Conservation (phyloP, 2,329 filamentous ascomycete species). For the Neurospora sp. region DNA sequence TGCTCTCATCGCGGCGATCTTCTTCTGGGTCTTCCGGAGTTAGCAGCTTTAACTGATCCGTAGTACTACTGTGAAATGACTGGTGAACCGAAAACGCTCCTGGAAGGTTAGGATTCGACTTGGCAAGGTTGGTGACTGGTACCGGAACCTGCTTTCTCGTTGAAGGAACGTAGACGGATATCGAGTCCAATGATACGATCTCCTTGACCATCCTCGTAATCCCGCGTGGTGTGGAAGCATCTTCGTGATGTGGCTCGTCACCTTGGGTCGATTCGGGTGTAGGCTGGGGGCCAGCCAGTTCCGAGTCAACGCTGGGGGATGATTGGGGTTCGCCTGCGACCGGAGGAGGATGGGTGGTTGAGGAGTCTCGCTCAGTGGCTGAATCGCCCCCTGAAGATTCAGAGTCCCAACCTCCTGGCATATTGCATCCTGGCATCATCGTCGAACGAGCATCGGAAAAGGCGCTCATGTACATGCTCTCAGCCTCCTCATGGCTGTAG, state of each 20-base stretch:
- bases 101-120: slow-evolving; percentile 41
- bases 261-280: background rate
- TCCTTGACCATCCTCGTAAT: slow-evolving; percentile 47
- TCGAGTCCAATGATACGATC: slow-evolving; percentile 37
- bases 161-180: slow-evolving; percentile 47
- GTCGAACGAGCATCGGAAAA: slow-evolving; percentile 40
- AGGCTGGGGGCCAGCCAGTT: background rate
- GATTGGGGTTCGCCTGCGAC: background rate
- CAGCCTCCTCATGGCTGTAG: slow-evolving; percentile 70
- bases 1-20: slow-evolving; percentile 21
- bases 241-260: slow-evolving; percentile 24
- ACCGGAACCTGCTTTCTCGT: slow-evolving; percentile 32
- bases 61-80: background rate
- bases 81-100: slow-evolving; percentile 49
- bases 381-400: slow-evolving; percentile 18
- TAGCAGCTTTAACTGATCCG: background rate
- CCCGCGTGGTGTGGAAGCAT: slow-evolving; percentile 39
- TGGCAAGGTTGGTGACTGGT: slow-evolving; percentile 20
- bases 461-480: slow-evolving; percentile 80
- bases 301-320: background rate
- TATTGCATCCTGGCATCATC: slow-evolving; percentile 21
- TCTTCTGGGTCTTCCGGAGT: slow-evolving; percentile 9
- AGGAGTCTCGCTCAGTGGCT: slow-evolving; percentile 6
- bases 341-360: background rate
- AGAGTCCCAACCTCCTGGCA: slow-evolving; percentile 45